Evolutionary conservation across 2,329 filamentous ascomycete species (phyloP), one percentile per base, ranked within the genome.

Genomic region (Microsporum audouinii): DNA sequence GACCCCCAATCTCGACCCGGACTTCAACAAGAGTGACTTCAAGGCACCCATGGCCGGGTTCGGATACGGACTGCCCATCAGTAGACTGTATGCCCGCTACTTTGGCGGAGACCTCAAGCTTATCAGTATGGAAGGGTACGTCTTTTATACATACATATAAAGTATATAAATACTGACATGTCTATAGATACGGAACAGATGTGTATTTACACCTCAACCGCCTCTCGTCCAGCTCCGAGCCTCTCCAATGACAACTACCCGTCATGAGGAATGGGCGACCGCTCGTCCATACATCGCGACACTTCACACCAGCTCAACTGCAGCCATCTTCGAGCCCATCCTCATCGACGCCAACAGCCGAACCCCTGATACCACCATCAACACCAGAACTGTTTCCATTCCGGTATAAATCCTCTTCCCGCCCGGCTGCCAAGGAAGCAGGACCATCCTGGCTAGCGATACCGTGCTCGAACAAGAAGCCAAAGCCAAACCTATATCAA

Each of bases 11-110:
- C 79, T 99, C 64, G 94, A 99, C 71, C 94, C 94, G 0, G 92
- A 97, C 73, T 99, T 97, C 74, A 92, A 99, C 76, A 95, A 97
- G 78, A 96, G 87, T 76, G 94, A 99, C 74, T 99, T 99, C 80
- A 97, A 99, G 76, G 94, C 94, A 10, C 94, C 94, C 1, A 97
- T 99, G 94, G 94, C 94, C 64, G 94, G 94, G 1, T 99, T 97
- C 71, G 94, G 94, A n/a, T 99, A 99, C 70, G 94, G 94, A 14
- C 73, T 99, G 66, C 94, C 94, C 0, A 97, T 99, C 64, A 95
- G 89, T 67, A 82, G 94, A 66, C 79, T 99, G 59, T 99, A 99
- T 70, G 94, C 94, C 60, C 82, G 94, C 66, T 99, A 99, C 77
- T 99, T 99, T 77, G 94, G 94, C 63, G 94, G 94, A 62, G 94